Base-by-base conservation (phyloP, 345 rosid genomes). In the Mercurialis annua region DNA sequence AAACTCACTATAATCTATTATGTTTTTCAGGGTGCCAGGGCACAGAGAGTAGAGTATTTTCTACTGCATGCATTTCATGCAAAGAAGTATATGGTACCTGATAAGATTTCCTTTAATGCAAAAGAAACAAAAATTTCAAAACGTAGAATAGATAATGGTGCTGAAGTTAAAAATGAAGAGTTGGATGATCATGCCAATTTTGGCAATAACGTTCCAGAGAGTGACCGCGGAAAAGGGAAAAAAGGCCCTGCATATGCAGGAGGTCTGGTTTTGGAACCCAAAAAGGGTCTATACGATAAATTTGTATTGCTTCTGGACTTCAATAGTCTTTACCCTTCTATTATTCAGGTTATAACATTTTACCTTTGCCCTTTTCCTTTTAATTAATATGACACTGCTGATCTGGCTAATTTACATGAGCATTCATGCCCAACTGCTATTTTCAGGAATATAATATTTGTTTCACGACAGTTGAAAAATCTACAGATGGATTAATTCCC, bases 291-390 rank as follows among this genome's bases (percentile, higher is more conserved):
- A 71, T 94, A 91, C 78, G 99, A 94, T 83, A 94, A 86, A 80
- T 89, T 84, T 79, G 82, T 94, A 53, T 76, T 94, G 82, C 95
- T 94, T 82, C 86, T 91, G 59, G 99, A 94, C 83, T 94, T 91
- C 80, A 94, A 89, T 73, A 94, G 99, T 79, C 98, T 94, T 65
- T 94, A 94, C 71, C 99, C 99, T 62, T 94, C 99, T 76, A 94
- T 94, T 48, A 94, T 94, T 75, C 99, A 94, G 96, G 99, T 91
- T 76, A 78, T 74, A 59, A 62, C 64, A 43, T 31, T 60, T 52
- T 71, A 33, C 24, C 23, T 60, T 52, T 71, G 33, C 24, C 23
- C 47, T 43, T 48, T 57, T 40, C 68, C 70, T 29, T 31, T 48
- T n/a, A n/a, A 23, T 40, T 50, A 27, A 27, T 30, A 33, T 59